Evolutionary conservation across 345 rosid genomes (phyloP).

Genomic region (Brassica cretica): DNA sequence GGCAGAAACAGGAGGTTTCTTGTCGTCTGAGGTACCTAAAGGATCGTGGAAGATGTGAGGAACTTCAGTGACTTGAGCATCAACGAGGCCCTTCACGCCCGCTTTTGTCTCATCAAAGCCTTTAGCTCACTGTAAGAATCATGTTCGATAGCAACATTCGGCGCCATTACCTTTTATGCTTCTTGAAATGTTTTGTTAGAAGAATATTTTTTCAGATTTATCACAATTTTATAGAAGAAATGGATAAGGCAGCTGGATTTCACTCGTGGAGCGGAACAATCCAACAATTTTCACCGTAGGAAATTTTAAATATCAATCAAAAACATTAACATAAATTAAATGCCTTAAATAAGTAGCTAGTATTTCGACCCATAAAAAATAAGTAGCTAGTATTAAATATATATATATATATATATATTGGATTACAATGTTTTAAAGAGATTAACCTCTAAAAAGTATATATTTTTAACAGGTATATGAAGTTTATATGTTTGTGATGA

Average conservation of each 20-base stretch:
- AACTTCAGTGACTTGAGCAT: conserved; percentile 38
- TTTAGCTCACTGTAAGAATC: conserved; percentile 1
- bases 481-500: no score
- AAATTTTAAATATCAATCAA: neutral
- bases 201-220: neutral
- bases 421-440: no score
- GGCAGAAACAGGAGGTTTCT: neutral
- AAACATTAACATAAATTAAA: neutral
- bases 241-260: neutral
- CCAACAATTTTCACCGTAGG: neutral
- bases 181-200: neutral
- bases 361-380: no score
- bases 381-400: neutral
- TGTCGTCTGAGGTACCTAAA: neutral
- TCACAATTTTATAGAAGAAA: neutral
- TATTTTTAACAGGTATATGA: no score
- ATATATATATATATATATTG: neutral
- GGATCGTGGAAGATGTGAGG: conserved; percentile 40
- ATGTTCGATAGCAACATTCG: neutral
- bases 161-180: neutral
- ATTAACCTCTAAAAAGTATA: no score
- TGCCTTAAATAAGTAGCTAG: neutral
- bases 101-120: conserved; percentile 33
- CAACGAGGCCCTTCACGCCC: conserved; percentile 54
- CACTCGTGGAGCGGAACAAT: neutral